phyloP scores from a whole-genome alignment of 2,329 filamentous ascomycete species.

The Ophiostoma australiae region DNA sequence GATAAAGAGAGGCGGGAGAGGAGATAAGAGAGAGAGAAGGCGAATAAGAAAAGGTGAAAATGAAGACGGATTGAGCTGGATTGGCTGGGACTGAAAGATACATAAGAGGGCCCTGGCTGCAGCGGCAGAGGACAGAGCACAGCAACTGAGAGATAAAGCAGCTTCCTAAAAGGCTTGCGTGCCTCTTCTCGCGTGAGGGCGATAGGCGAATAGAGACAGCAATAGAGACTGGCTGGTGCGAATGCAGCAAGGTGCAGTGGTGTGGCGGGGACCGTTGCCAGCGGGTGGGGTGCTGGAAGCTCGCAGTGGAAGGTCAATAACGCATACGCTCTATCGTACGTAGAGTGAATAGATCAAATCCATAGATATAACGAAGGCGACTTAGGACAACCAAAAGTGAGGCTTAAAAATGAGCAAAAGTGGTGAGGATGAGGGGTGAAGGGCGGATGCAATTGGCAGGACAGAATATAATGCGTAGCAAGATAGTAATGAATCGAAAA shows the following conservation, averaged over 20 bases:
- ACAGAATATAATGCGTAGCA: not conserved
- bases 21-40: not conserved
- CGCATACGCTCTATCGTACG: not conserved
- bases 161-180: not conserved
- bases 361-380: too few species aligned
- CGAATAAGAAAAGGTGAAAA: not conserved
- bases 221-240: not conserved
- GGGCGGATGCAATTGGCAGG: not conserved
- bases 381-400: not conserved
- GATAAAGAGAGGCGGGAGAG: not conserved
- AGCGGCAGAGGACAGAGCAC: not conserved
- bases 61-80: not conserved
- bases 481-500: not conserved
- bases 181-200: not conserved
- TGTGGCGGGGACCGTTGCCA: not conserved
- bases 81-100: not conserved
- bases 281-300: not conserved
- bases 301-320: not conserved
- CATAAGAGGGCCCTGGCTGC: not conserved
- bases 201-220: not conserved
- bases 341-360: not conserved
- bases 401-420: slow-evolving; percentile 1
- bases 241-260: not conserved
- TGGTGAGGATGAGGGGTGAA: not conserved
- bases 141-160: not conserved